phyloP scores from a whole-genome alignment of 306 rosid genomes.

The Alnus rubra region DNA sequence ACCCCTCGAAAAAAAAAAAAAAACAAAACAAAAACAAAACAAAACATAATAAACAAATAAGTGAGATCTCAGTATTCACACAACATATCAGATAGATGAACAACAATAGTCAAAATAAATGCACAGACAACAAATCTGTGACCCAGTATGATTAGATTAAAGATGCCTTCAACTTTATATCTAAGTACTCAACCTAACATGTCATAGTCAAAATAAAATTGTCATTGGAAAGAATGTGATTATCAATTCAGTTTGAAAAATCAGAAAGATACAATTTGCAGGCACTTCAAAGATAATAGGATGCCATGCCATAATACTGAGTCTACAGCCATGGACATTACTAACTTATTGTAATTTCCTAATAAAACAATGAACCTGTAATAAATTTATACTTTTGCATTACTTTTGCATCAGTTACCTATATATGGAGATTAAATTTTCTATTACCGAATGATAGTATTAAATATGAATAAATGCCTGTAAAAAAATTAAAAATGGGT shows the following conservation, averaged over 20 bases:
- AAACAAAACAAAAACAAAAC: background rate
- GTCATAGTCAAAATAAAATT: background rate
- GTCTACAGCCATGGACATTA: background rate
- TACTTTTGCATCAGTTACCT: too few relatives aligned
- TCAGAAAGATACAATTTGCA: background rate
- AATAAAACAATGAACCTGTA: background rate
- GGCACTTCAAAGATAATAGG: background rate
- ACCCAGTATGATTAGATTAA: background rate
- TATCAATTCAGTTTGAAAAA: background rate
- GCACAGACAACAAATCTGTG: background rate
- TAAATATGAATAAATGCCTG: background rate
- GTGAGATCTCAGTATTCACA: background rate
- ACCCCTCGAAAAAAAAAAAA: background rate
- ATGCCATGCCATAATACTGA: background rate
- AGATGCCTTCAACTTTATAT: background rate
- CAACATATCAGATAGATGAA: background rate
- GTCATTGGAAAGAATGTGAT: background rate
- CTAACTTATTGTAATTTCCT: background rate
- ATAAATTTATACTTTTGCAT: background rate
- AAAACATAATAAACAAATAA: background rate
- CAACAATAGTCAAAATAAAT: background rate
- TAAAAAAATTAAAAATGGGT: background rate
- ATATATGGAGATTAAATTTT: background rate
- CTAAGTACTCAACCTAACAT: too few relatives aligned
- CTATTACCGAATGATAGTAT: background rate